A percentile compares a stretch with the other conserved stretches of the same genome.
Conservation (phyloP, 140 eudicot genomes). For the Erigeron philadelphicus region DNA sequence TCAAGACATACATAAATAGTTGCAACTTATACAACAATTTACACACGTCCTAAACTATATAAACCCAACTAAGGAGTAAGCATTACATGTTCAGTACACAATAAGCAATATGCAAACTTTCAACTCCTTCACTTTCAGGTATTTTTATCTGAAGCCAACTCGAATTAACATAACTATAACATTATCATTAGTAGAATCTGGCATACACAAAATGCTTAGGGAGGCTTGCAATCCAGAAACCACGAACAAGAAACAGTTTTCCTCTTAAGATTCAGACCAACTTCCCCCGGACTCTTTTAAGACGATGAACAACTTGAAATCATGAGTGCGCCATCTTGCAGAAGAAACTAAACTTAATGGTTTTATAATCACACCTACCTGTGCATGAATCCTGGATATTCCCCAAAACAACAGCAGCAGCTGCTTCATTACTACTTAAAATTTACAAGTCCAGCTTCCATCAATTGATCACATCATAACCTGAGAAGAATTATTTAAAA, state of each 20-base stretch:
- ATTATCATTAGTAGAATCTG: neutral
- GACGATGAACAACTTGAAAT: neutral
- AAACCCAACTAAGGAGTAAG: no score
- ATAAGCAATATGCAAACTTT: no score
- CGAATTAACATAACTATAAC: neutral
- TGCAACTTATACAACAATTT: no score
- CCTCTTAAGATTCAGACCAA: neutral
- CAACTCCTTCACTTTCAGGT: no score
- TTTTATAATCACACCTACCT: neutral
- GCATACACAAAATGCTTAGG: neutral
- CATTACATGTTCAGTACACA: no score
- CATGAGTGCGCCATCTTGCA: neutral
- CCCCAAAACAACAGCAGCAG: neutral
- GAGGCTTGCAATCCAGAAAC: neutral
- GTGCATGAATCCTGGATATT: neutral
- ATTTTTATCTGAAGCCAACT: neutral
- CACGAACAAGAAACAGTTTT: neutral
- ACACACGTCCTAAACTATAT: no score
- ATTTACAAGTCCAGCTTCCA: neutral
- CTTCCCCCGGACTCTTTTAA: neutral
- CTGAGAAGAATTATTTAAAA: neutral
- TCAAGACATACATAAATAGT: no score
- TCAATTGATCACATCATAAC: neutral
- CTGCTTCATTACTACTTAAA: neutral
- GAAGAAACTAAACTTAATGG: neutral